phyloP scores from a whole-genome alignment of 768 basidiomycete species.

The Rickenella mellea region DNA sequence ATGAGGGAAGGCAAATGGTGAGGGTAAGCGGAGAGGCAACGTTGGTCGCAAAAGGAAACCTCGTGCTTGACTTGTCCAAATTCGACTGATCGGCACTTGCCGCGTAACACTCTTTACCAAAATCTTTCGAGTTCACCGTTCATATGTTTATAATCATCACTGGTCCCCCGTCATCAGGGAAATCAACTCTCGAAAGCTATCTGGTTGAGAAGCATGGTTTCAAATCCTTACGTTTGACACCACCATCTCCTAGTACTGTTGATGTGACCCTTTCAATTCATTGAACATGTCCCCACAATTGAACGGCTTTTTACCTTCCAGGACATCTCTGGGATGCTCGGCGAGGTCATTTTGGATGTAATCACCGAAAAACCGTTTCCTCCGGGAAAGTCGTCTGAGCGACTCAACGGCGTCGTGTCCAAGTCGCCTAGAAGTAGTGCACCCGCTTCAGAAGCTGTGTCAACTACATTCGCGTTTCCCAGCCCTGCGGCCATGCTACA shows the following conservation, averaged over 20 bases:
- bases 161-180: conserved; percentile 21
- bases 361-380: neutral
- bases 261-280: conserved; percentile 6
- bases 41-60: conserved; percentile 25
- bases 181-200: conserved; percentile 42
- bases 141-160: conserved; percentile 25
- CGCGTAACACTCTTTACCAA: too few relatives aligned
- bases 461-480: conserved; percentile 27
- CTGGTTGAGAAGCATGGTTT: conserved; percentile 52
- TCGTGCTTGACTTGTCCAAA: too few relatives aligned
- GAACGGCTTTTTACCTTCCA: conserved; percentile 15
- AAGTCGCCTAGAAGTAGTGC: conserved; percentile 14
- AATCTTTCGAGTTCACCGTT: too few relatives aligned
- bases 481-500: conserved; percentile 50
- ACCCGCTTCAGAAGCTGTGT: conserved; percentile 7
- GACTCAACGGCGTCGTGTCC: conserved; percentile 10
- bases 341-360: neutral
- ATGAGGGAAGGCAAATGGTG: conserved; percentile 20
- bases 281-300: neutral
- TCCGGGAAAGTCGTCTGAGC: neutral
- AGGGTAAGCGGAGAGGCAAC: conserved; percentile 27
- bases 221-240: conserved; percentile 31
- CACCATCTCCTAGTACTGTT: conserved; percentile 9
- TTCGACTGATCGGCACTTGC: too few relatives aligned
- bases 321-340: conserved; percentile 24